Percentiles rank a stretch among this genome's conserved stretches.
These are phyloP conservation scores for Penicillium macrosclerotiorum DNA, from an alignment of 495 filamentous ascomycete species.

Conservation along the genomic window DNA sequence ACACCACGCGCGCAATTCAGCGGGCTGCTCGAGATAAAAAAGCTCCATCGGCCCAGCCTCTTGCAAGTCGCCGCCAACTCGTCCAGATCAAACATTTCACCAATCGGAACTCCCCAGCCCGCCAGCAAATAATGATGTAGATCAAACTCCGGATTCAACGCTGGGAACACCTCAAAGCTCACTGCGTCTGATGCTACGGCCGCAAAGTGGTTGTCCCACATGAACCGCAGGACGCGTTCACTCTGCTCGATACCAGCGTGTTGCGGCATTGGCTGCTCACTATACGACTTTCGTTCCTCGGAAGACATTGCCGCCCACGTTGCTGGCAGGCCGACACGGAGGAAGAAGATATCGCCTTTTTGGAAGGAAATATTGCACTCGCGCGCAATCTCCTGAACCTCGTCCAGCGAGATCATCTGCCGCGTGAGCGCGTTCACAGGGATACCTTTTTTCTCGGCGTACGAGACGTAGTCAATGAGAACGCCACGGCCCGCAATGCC, in stretches of 20 bases:
- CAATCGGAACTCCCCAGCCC: constrained; percentile 65
- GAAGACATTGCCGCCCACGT: constrained; percentile 43
- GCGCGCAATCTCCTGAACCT: constrained; percentile 45
- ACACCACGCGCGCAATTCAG: constrained; percentile 52
- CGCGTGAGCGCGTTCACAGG: constrained; percentile 56
- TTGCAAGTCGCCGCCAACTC: constrained; percentile 50
- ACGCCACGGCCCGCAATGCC: constrained; percentile 57
- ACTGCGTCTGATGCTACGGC: constrained; percentile 64
- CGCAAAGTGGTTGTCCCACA: constrained; percentile 70
- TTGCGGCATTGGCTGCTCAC: constrained; percentile 43
- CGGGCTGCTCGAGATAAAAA: constrained; percentile 67
- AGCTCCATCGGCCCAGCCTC: constrained; percentile 61
- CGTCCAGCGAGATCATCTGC: constrained; percentile 58
- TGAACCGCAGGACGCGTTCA: constrained; percentile 61
- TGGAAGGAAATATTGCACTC: constrained; percentile 60
- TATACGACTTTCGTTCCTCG: constrained; percentile 34
- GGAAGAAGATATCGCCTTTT: constrained; percentile 65
- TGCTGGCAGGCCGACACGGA: constrained; percentile 63
- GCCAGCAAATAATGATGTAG: constrained; percentile 67
- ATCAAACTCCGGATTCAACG: constrained; percentile 47
- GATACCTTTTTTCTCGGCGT: constrained; percentile 45
- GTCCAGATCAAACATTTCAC: constrained; percentile 66
- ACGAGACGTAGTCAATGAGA: constrained; percentile 54
- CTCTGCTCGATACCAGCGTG: constrained; percentile 63
- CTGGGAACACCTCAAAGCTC: constrained; percentile 64